Evolutionary conservation across 2,329 filamentous ascomycete genomes (phyloP).

Genomic region (Diaporthe sp.): DNA sequence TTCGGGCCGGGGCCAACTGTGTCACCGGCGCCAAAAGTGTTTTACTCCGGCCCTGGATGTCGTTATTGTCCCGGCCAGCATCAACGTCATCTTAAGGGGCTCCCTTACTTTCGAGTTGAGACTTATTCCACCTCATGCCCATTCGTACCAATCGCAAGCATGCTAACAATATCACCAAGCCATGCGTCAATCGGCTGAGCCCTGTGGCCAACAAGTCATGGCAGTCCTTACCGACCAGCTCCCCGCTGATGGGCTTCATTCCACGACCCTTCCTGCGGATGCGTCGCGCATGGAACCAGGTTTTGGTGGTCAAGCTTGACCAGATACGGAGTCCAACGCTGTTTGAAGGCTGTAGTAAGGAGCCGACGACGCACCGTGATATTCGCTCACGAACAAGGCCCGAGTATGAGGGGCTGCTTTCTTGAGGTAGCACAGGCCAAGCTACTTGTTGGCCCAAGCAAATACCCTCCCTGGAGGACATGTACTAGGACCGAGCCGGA

Average conservation of each 20-base stretch:
- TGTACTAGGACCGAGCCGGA: neutral
- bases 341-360: neutral
- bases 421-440: neutral
- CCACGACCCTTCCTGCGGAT: neutral
- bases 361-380: neutral
- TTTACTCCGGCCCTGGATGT: too few species aligned
- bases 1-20: slow-evolving; percentile 7
- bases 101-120: neutral
- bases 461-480: neutral
- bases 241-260: neutral
- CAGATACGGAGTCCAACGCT: neutral
- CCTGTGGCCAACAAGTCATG: neutral
- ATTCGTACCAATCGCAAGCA: neutral
- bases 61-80: too few species aligned
- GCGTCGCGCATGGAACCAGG: neutral
- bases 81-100: slow-evolving; percentile 1
- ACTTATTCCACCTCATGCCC: neutral
- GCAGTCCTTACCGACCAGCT: neutral
- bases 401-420: neutral
- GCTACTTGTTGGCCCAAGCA: neutral
- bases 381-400: neutral
- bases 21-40: slow-evolving; percentile 23
- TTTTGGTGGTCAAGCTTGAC: neutral
- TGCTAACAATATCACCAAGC: neutral
- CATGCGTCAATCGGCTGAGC: neutral